Conservation (phyloP, 2,329 filamentous ascomycete species). For the Metarhizium robertsii region DNA sequence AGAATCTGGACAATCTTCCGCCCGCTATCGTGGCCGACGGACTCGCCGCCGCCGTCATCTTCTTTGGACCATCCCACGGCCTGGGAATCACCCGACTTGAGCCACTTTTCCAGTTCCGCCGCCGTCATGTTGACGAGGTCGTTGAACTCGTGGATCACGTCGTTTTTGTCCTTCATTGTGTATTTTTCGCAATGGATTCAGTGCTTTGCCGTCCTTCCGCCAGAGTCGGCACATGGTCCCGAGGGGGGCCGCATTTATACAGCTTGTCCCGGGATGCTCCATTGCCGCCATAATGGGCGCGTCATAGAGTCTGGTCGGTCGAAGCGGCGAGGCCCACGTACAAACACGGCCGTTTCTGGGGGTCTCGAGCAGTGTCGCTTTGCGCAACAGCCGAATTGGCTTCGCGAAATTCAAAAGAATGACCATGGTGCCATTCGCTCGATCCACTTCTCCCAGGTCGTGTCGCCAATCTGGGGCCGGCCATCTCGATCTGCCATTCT, state of each 20-base stretch:
- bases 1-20: conserved; percentile 55
- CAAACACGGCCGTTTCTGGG: too few species aligned
- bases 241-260: background rate
- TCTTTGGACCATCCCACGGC: conserved; percentile 52
- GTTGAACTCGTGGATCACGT: conserved; percentile 49
- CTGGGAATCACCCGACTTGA: conserved; percentile 47
- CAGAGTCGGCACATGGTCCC: too few species aligned
- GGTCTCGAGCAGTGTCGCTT: too few species aligned
- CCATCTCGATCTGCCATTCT: too few species aligned
- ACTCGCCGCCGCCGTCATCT: conserved; percentile 48
- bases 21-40: conserved; percentile 54
- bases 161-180: conserved; percentile 15
- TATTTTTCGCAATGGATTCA: background rate
- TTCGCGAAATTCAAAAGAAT: too few species aligned
- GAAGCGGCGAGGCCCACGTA: background rate
- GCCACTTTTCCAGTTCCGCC: conserved; percentile 51
- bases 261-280: background rate
- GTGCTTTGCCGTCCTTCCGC: too few species aligned
- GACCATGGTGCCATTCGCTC: too few species aligned
- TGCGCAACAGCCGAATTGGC: too few species aligned
- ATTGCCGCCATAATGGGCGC: background rate
- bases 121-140: conserved; percentile 57
- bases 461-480: too few species aligned
- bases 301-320: background rate
- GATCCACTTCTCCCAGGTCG: too few species aligned